phyloP scores from a whole-genome alignment of 352 stramenopile genomes.

The Thalassiosira mediterranea region DNA sequence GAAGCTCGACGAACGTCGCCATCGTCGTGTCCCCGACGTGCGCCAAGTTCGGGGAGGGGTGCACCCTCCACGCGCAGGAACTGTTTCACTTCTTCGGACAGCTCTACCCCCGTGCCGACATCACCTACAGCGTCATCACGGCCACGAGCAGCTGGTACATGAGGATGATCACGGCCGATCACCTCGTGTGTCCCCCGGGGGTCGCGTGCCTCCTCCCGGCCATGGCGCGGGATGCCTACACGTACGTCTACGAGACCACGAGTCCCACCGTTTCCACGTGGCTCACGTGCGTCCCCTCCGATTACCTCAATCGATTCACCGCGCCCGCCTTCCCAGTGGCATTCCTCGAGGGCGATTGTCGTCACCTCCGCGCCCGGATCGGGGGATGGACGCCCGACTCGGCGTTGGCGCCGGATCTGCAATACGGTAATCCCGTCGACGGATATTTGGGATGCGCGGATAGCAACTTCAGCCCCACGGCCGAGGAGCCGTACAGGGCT shows the following conservation, averaged over 20 bases:
- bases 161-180: conserved; percentile 50
- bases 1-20: conserved; percentile 46
- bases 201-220: conserved; percentile 40
- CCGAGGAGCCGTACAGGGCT: conserved; percentile 36
- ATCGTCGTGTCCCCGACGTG: conserved; percentile 45
- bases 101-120: conserved; percentile 46
- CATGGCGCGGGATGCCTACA: conserved; percentile 49
- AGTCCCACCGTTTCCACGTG: conserved; percentile 37
- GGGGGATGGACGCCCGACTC: conserved; percentile 32
- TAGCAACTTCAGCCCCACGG: conserved; percentile 35
- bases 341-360: conserved; percentile 39
- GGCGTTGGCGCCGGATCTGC: conserved; percentile 26
- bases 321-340: conserved; percentile 26
- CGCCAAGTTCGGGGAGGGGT: conserved; percentile 45
- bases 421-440: conserved; percentile 34
- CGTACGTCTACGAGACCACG: conserved; percentile 32
- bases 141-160: conserved; percentile 46
- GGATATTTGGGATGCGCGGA: conserved; percentile 55
- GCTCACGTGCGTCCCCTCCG: conserved; percentile 29
- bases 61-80: conserved; percentile 40
- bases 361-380: conserved; percentile 40
- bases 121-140: conserved; percentile 46
- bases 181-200: conserved; percentile 46
- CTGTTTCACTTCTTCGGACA: conserved; percentile 43
- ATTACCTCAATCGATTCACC: conserved; percentile 33